Conservation (phyloP, 1,139 yeast species). For the Wickerhamiella infanticola region DNA sequence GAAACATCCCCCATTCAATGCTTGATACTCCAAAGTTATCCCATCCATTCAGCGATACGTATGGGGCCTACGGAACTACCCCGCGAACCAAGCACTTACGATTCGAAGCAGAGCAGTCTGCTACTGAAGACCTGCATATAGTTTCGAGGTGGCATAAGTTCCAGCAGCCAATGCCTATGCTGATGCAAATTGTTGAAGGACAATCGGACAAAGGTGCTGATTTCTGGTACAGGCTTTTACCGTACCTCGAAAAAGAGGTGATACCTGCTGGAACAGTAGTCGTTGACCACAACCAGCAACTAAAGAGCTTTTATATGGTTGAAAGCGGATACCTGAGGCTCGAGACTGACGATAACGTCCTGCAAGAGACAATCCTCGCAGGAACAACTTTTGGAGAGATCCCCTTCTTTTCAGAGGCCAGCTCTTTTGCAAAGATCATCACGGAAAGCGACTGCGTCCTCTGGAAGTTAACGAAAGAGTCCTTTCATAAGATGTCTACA, state of each 20-base stretch:
- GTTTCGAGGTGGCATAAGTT: constrained; percentile 20
- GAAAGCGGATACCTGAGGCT: constrained; percentile 12
- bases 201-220: constrained; percentile 42
- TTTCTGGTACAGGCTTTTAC: constrained; percentile 47
- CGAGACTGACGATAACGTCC: constrained; percentile 53
- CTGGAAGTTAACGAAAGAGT: constrained; percentile 49
- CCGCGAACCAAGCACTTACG: constrained; percentile 49
- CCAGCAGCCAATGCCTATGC: constrained; percentile 50
- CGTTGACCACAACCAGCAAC: constrained; percentile 21
- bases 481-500: constrained; percentile 31
- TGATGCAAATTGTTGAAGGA: constrained; percentile 58
- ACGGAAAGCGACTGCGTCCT: constrained; percentile 44
- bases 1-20: not conserved
- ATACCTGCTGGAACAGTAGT: constrained; percentile 33
- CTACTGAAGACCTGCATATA: constrained; percentile 23
- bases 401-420: constrained; percentile 33
- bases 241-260: constrained; percentile 36
- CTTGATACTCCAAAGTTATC: not conserved
- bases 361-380: constrained; percentile 73
- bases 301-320: constrained; percentile 36
- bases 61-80: constrained; percentile 24
- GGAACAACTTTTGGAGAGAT: constrained; percentile 81
- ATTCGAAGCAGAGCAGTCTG: constrained; percentile 46
- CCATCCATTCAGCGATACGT: not conserved
- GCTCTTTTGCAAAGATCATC: constrained; percentile 25